phyloP scores from a whole-genome alignment of 768 basidiomycete genomes.

The Lactifluus pinguis region DNA sequence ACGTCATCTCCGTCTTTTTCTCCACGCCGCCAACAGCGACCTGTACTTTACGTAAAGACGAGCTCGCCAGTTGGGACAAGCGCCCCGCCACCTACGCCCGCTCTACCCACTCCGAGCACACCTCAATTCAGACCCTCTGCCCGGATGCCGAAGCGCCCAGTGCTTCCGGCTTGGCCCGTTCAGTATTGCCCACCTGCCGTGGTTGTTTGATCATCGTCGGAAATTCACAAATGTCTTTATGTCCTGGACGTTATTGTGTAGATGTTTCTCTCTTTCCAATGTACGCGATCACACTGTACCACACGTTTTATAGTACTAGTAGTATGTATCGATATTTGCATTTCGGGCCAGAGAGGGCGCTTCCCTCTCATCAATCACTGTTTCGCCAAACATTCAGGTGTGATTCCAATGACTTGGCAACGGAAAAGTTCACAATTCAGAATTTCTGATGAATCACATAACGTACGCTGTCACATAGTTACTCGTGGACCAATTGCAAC shows the following conservation, averaged over 20 bases:
- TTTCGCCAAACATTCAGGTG: neutral
- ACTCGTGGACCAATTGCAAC: neutral
- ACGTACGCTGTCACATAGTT: neutral
- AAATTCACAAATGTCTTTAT: neutral
- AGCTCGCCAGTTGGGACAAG: slow-evolving; percentile 11
- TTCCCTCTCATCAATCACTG: neutral
- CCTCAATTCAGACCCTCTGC: slow-evolving; percentile 7
- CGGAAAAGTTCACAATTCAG: neutral
- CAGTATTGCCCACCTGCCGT: slow-evolving; percentile 13
- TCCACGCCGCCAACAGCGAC: slow-evolving; percentile 3
- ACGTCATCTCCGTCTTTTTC: slow-evolving; percentile 20
- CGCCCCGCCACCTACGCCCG: slow-evolving; percentile 9
- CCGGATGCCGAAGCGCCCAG: slow-evolving; percentile 8
- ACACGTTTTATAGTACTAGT: neutral
- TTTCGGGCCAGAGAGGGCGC: neutral
- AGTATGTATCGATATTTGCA: neutral
- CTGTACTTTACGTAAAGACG: slow-evolving; percentile 13
- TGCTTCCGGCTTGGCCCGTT: slow-evolving; percentile 5
- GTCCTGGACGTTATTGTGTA: neutral
- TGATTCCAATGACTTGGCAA: neutral
- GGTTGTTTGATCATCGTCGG: slow-evolving; percentile 3
- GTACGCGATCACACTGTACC: neutral
- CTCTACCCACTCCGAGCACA: neutral
- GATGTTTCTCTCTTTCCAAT: neutral
- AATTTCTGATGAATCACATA: neutral